Conservation (phyloP, 345 rosid genomes). For the Pugionium dolabratum region DNA sequence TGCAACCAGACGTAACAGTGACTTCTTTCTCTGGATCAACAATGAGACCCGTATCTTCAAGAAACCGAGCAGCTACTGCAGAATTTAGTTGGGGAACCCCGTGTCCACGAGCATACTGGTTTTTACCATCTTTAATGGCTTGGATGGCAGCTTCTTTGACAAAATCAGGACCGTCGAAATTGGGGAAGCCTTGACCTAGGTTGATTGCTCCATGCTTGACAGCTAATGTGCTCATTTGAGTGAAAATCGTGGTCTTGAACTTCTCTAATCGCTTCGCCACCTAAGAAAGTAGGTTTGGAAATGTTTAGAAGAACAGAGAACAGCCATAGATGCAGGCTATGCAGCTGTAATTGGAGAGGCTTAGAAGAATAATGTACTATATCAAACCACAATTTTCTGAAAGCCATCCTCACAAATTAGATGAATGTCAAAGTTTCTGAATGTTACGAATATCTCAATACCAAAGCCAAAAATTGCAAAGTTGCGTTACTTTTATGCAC, state of each 20-base stretch:
- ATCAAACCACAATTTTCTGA: background rate
- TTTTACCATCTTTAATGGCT: constrained; percentile 86
- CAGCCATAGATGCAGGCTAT: background rate
- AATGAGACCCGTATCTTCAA: constrained; percentile 66
- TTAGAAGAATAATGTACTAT: background rate
- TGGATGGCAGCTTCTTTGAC: constrained; percentile 92
- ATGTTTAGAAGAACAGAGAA: background rate
- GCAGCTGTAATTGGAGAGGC: no score
- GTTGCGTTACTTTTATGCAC: background rate
- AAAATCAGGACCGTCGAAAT: constrained; percentile 95
- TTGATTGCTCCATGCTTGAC: constrained; percentile 87
- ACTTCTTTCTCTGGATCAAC: constrained; percentile 89
- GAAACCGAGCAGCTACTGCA: constrained; percentile 71
- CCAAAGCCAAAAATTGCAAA: background rate
- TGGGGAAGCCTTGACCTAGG: constrained; percentile 95
- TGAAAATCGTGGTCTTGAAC: constrained; percentile 93
- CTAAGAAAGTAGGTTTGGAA: constrained; percentile 29
- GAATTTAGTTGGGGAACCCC: constrained; percentile 75
- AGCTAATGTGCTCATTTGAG: constrained; percentile 88
- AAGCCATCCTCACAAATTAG: no score
- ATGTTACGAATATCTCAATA: background rate
- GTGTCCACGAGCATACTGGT: constrained; percentile 91
- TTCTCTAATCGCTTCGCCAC: constrained; percentile 89
- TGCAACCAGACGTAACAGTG: constrained; percentile 93
- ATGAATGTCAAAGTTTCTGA: background rate